Percentiles rank a stretch among this genome's conserved stretches.
phyloP scores from a whole-genome alignment of 345 rosid species.

The Eucalyptus melliodora region DNA sequence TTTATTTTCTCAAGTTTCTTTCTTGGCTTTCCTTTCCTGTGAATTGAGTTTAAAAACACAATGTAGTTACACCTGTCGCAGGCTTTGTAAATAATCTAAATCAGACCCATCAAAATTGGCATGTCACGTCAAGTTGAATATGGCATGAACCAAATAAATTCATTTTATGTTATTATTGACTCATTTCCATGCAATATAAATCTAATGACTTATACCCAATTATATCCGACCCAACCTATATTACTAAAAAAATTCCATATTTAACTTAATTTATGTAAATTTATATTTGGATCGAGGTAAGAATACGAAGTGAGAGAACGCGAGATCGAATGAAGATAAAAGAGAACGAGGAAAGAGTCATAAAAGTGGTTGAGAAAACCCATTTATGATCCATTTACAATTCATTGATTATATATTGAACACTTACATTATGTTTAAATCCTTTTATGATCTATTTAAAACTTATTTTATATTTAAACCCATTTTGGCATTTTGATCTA shows the following conservation, averaged over 20 bases:
- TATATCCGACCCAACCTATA: rapidly evolving
- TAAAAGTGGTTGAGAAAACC: too few species aligned
- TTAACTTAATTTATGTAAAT: too few species aligned
- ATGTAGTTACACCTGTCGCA: rapidly evolving
- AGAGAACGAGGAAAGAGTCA: too few species aligned
- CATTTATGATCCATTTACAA: rapidly evolving
- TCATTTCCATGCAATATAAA: rapidly evolving
- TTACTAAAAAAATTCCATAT: rapidly evolving
- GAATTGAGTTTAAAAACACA: neutral
- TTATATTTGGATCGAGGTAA: rapidly evolving
- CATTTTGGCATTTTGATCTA: too few species aligned
- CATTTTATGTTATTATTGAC: rapidly evolving
- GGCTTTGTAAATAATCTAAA: neutral
- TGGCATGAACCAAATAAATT: rapidly evolving
- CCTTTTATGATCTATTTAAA: too few species aligned
- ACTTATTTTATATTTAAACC: too few species aligned
- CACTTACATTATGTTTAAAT: too few species aligned
- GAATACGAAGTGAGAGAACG: rapidly evolving
- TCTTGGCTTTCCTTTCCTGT: neutral
- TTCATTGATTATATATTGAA: too few species aligned
- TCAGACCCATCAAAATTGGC: neutral
- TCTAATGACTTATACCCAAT: too few species aligned
- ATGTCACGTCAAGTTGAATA: rapidly evolving
- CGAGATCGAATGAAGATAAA: rapidly evolving
- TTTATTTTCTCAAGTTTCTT: neutral